Base-by-base conservation (phyloP, 1,284 basidiomycete species). In the Puccinia horiana region DNA sequence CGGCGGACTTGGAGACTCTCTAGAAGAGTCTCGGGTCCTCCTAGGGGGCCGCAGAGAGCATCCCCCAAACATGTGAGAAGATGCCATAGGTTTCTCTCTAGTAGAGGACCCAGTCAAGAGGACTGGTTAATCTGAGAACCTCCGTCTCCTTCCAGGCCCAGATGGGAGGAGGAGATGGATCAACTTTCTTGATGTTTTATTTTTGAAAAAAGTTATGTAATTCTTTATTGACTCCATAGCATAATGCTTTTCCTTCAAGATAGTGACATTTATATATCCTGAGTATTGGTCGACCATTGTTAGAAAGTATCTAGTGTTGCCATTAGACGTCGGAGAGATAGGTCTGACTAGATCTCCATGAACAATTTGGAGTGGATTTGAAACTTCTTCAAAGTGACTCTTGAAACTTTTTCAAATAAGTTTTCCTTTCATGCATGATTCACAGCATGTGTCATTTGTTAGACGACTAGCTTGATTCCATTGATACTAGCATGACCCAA, bases 401-500 rank as follows among this genome's bases (percentile, higher is more conserved):
- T n/a, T n/a, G n/a, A 73, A 73, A 42, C 9, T 18, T 69, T 40
- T 40, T 11, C 40, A 2, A 69, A 40, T 2, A 6, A 69, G 9
- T 42, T 40, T 69, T 40, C 65, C 65, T n/a, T 69, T 69, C 65
- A 69, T 69, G 20, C 65, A 69, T 18, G 65, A 9, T 18, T 37
- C 35, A n/a, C 65, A 69, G 23, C 32, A 40, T 2, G 12, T 18
- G 6, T 40, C 40, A 18, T 44, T 37, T 20, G n/a, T n/a, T 12
- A 40, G n/a, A 42, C 42, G 20, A 69, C 40, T 6, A n/a, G 20
- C 37, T 69, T 70, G 6, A 47, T 37, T 47, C 67, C 5, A 23
- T 70, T 23, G 8, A 20, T 9, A n/a, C 67, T 70, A 9, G 42
- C 37, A 47, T 47, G 37, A 44, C 67, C 67, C 2, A 70, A 23